Evolutionary conservation across 2,329 filamentous ascomycete species (phyloP), one percentile per base, ranked within the genome.

Genomic region (Pezizomycotina sp.): DNA sequence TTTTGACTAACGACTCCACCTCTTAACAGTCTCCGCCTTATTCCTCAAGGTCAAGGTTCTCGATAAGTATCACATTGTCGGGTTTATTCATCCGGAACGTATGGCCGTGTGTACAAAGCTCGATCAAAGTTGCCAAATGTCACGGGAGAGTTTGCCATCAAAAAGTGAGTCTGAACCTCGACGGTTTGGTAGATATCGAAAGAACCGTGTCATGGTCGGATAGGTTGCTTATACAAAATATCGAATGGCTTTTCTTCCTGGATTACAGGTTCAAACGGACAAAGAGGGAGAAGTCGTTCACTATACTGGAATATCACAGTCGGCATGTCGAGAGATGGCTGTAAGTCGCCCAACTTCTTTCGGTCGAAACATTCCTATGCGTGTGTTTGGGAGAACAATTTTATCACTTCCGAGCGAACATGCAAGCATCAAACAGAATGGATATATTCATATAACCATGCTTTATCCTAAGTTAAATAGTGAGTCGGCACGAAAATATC

Each of bases 11-110:
- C n/a, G n/a, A n/a, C n/a, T n/a, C n/a, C n/a, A n/a, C n/a, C n/a
- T n/a, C n/a, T n/a, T n/a, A n/a, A n/a, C 40, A 34, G 26, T 36
- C 38, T 6, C 49, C 49, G 49, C 55, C 53, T 7, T 77, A 77
- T 54, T 69, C 73, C 54, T 71, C 71, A 92, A 92, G 59, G 79
- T 89, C 46, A 76, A 81, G 45, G 82, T 95, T 39, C 77, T 77
- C 42, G 86, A 95, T 58, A 77, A 79, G 49, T 98, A 95, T 61
- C 83, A 89, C 51, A 89, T 98, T 51, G 77, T 98, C 38, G 89
- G 89, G 27, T 98, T 98, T 64, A 98, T 98, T 92, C 82, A 55
- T 92, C 82, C 50, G 89, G 89, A 29, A 98, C 89, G 10, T 98
- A 98, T 69, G 89, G 89, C 22, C 77, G 89, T 20, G 89, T 98